phyloP scores from a whole-genome alignment of 345 rosid species.

The Salix udensis region DNA sequence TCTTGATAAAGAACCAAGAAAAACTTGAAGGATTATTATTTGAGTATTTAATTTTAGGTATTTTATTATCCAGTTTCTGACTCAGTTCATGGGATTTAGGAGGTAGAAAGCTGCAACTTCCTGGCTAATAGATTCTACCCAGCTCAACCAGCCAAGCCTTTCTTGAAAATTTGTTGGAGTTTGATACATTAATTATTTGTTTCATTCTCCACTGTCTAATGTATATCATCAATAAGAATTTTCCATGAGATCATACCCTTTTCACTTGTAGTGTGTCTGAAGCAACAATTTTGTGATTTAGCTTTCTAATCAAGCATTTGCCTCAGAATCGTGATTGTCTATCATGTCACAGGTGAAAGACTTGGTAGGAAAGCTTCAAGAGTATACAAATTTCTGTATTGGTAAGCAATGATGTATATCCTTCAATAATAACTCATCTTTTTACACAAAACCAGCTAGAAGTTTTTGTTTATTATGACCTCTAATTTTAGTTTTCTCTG shows the following conservation, averaged over 20 bases:
- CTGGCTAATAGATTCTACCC: too few species aligned
- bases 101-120: too few species aligned
- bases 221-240: neutral
- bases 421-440: conserved; percentile 2
- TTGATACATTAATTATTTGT: neutral
- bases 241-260: neutral
- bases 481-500: neutral
- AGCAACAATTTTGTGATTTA: neutral
- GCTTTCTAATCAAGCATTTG: neutral
- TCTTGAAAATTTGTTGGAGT: neutral
- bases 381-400: conserved; percentile 56
- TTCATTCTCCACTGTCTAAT: neutral
- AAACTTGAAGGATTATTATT: too few species aligned
- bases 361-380: conserved; percentile 55
- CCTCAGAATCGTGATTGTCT: neutral
- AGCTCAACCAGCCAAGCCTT: neutral
- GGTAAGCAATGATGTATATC: conserved; percentile 39
- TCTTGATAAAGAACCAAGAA: too few species aligned
- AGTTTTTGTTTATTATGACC: too few species aligned
- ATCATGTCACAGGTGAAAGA: conserved; percentile 52
- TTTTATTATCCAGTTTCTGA: too few species aligned
- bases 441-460: neutral
- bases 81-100: too few species aligned
- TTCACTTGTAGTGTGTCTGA: neutral
- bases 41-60: too few species aligned